Base-by-base conservation (phyloP, 2,329 filamentous ascomycete species). In the Juglanconis sp. region DNA sequence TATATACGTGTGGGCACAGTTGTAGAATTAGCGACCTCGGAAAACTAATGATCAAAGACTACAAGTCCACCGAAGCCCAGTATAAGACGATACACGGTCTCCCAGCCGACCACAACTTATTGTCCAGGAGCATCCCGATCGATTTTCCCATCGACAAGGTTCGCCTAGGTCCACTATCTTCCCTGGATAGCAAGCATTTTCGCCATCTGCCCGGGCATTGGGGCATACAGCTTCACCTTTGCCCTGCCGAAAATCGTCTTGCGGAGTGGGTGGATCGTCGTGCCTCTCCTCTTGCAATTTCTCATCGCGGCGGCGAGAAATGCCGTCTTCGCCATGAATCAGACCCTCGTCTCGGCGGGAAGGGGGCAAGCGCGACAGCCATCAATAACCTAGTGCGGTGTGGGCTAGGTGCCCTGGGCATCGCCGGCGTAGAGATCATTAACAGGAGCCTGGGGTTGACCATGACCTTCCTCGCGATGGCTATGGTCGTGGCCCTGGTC, bases 101-200 rank as follows among this genome's bases (percentile, higher is more conserved):
- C 2, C 64, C 73, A 0, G 68, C 69, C 0, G 61, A 67, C 1
- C 66, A 72, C 62, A 66, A 64, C 56, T 53, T 66, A n/a, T 63
- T 64, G 10, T 64, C 59, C 24, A 64, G 66, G 47, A 63, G 71
- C 52, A 63, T 67, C 0, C 68, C 69, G 48, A 53, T 67, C 0
- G 73, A 78, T 53, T 80, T 81, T 56, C 76, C 76, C 1, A 74
- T 80, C 60, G 78, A 79, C 62, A 69, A 69, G 11, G 71, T 74
- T 3, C 70, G 76, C 0, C 70, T 79, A 30, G 69, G 70, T 24
- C 24, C 24, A 24, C n/a, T 71, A 74, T 54, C 68, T 77, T 5
- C 75, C 73, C 42, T 76, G 73, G 71, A 71, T 78, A 60, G 70
- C 71, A 7, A 64, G 66, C 1, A 51, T 74, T 3, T 77, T 80